Evolutionary conservation across 2,329 filamentous ascomycete genomes (phyloP).

Genomic region (Fonsecaea pedrosoi): DNA sequence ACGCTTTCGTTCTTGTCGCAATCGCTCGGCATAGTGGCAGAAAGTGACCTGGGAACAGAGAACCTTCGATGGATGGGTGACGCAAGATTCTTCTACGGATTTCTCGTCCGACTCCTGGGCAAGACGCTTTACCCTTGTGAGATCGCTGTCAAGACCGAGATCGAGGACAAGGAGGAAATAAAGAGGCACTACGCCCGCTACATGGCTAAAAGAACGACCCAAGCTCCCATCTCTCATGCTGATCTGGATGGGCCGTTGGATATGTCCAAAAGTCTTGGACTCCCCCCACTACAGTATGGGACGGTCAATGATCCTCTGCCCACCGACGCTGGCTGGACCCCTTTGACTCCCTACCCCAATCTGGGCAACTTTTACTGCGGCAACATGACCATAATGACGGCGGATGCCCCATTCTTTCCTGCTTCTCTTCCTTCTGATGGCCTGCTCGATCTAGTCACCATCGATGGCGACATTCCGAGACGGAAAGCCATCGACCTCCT

Average conservation of each 20-base stretch:
- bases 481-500: conserved; percentile 72
- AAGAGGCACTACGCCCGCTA: conserved; percentile 72
- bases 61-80: conserved; percentile 91
- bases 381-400: conserved; percentile 93
- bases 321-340: conserved; percentile 73
- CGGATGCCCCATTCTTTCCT: conserved; percentile 85
- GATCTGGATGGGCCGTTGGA: conserved; percentile 44
- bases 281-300: conserved; percentile 79
- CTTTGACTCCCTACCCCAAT: conserved; percentile 71
- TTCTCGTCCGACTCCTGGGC: conserved; percentile 76
- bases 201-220: conserved; percentile 48
- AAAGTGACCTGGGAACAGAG: conserved; percentile 88
- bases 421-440: conserved; percentile 83
- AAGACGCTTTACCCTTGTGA: conserved; percentile 88
- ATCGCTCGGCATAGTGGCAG: conserved; percentile 85
- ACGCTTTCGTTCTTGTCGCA: conserved; percentile 90
- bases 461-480: conserved; percentile 76
- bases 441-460: conserved; percentile 80
- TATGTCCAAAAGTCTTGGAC: conserved; percentile 49
- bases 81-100: conserved; percentile 82
- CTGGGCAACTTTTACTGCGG: conserved; percentile 93
- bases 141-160: conserved; percentile 81
- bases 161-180: conserved; percentile 75
- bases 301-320: conserved; percentile 79
- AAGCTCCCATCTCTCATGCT: conserved; percentile 49